Evolutionary conservation across 768 basidiomycete genomes (phyloP), one percentile per base, ranked within the genome.

Genomic region (Leccinellum rugosiceps): DNA sequence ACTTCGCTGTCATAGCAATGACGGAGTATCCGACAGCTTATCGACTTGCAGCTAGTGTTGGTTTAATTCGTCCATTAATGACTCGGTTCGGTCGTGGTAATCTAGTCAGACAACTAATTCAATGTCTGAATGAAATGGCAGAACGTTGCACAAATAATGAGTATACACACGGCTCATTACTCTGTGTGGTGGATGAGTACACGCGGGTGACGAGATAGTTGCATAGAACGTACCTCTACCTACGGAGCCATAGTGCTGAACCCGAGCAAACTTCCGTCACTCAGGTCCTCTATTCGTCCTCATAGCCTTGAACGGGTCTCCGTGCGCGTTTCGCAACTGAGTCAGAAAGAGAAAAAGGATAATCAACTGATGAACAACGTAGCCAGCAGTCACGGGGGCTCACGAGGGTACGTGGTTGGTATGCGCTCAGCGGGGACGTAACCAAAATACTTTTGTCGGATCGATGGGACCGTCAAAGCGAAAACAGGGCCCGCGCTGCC

Each of bases 381-480:
- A 7, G 19, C 35, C 10, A n/a, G 21, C 2, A 44, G 11, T 43
- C 5, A 50, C 23, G 25, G 52, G 26, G 23, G 77, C 92, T 65
- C 66, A 94, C 92, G 63, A 55, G 93, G 92, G 71, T 89, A 96
- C 30, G 89, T 81, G 14, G 83, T 82, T 4, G 93, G 93, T 45
- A 88, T 76, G 50, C 79, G 78, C 66, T 90, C 87, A 41, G 88
- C 76, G 3, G 83, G 80, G 62, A 79, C 79, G 62, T 85, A 92
- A 19, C 93, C 93, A 65, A 90, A 73, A n/a, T 77, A 76, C 65
- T 82, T 78, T 49, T 69, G 75, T 56, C 91, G 87, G 61, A 94
- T 80, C 19, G 92, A 89, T n/a, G 93, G 93, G 17, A 94, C 80
- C 43, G 78, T 75, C 44, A 90, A 62, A 44, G 86, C 86, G 72